These are phyloP conservation scores for Lipomyces spencermartinsiae DNA, from an alignment of 805 yeast genomes.

Conservation along the genomic window DNA sequence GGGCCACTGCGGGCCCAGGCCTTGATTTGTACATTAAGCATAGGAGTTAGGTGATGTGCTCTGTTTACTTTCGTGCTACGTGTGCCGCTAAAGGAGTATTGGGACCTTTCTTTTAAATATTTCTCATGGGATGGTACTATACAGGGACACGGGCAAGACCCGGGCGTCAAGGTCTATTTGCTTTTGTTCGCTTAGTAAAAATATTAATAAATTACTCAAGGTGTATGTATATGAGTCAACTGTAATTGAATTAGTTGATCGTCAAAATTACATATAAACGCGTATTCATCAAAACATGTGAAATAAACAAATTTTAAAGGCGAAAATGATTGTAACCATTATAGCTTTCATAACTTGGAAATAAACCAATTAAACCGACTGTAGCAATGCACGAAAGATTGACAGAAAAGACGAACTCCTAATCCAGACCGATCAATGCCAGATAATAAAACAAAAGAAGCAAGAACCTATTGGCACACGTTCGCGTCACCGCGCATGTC, in stretches of 20 bases:
- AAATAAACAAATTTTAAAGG: neutral
- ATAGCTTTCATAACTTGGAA: neutral
- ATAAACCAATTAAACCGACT: neutral
- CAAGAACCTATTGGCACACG: neutral
- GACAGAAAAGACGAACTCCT: too few species aligned
- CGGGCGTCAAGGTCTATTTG: neutral
- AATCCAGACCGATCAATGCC: too few species aligned
- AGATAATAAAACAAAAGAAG: too few species aligned
- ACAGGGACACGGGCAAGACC: neutral
- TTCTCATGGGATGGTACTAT: slow-evolving; percentile 1
- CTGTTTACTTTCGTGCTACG: neutral
- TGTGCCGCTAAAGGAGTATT: neutral
- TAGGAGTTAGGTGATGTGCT: neutral
- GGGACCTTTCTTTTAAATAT: neutral
- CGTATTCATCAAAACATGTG: neutral
- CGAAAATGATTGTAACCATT: neutral
- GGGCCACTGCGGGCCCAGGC: neutral
- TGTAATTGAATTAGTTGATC: neutral
- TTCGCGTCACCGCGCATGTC: neutral
- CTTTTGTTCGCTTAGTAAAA: neutral
- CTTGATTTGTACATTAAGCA: neutral
- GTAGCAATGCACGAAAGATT: too few species aligned
- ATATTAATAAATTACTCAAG: neutral
- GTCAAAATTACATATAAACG: neutral
- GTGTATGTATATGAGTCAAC: neutral